Conservation (phyloP, 306 rosid species). For the Lathyrus tuberosus region DNA sequence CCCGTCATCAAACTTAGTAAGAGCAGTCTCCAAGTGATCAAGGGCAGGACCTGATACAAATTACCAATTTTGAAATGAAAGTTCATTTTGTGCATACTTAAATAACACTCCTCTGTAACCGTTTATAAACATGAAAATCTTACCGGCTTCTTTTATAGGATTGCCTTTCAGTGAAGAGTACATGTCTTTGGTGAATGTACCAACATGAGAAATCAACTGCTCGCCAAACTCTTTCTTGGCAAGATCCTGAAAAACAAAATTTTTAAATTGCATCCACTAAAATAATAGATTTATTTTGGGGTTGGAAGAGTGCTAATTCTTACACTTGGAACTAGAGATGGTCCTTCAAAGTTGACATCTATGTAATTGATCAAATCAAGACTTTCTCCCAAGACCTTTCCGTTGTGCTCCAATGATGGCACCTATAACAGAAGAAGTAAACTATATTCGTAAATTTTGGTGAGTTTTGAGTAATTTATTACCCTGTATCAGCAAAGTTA, state of each 20-base stretch:
- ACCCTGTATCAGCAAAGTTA: constrained; percentile 13
- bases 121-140: constrained; percentile 32
- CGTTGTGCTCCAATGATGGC: constrained; percentile 79
- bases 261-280: background rate
- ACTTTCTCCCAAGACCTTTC: constrained; percentile 77
- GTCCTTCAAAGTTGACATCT: constrained; percentile 52
- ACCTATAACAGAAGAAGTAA: constrained; percentile 46
- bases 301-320: constrained; percentile 17
- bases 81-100: background rate
- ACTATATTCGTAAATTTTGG: background rate
- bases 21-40: constrained; percentile 77
- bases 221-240: constrained; percentile 55
- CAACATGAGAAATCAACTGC: constrained; percentile 54
- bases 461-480: background rate
- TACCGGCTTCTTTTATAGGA: constrained; percentile 47
- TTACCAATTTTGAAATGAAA: background rate
- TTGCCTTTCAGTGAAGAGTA: constrained; percentile 50
- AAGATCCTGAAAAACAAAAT: constrained; percentile 51
- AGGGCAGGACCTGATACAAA: constrained; percentile 55
- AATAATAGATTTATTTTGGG: background rate
- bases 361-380: constrained; percentile 72
- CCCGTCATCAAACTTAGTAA: constrained; percentile 65
- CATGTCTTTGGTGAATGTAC: constrained; percentile 47
- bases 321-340: constrained; percentile 65
- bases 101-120: background rate